Evolutionary conservation across 768 basidiomycete genomes (phyloP), one percentile per base, ranked within the genome.

Genomic region (Cystobasidium tubakii): DNA sequence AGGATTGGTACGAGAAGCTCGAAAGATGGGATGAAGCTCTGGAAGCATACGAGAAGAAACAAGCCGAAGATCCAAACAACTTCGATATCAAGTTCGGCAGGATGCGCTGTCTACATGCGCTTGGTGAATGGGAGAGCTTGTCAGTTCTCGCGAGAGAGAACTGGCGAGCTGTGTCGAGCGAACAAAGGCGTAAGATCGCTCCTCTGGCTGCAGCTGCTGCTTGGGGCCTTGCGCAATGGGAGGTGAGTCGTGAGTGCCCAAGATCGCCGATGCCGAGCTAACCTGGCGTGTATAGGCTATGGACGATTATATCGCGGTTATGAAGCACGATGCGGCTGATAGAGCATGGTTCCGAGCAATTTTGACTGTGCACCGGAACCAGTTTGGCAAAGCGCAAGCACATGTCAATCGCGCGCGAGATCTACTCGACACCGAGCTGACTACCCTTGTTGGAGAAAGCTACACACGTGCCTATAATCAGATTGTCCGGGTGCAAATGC

Each of bases 381-480:
- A 97, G 81, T 97, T 94, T 82, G 86, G 88, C 17, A 91, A 92
- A 79, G 96, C 96, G 1, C 83, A 91, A 75, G 84, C 85, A 66
- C 92, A 97, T 74, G 95, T 99, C 79, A 88, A 89, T 43, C 91
- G 89, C 79, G 94, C 96, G 33, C 87, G 96, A 43, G 96, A 98
- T 80, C 83, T 92, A 29, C 83, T 98, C 42, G 92, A 97, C 79
- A 89, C 90, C 0, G 94, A 98, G 79, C 83, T 99, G 44, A 91
- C 88, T 0, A 90, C 91, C 0, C 87, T 98, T 77, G 90, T 93
- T 19, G 91, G 92, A 55, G 96, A 98, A 82, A 91, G 91, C 71
- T 98, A 98, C 83, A 92, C 91, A n/a, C 87, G 95, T 42, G 91
- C 93, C 1, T 98, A 98, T 82, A 97, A 93, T 79, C 89, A 90